Conservation (phyloP, 2,329 filamentous ascomycete genomes). For the Ophiostoma tasmaniense region DNA sequence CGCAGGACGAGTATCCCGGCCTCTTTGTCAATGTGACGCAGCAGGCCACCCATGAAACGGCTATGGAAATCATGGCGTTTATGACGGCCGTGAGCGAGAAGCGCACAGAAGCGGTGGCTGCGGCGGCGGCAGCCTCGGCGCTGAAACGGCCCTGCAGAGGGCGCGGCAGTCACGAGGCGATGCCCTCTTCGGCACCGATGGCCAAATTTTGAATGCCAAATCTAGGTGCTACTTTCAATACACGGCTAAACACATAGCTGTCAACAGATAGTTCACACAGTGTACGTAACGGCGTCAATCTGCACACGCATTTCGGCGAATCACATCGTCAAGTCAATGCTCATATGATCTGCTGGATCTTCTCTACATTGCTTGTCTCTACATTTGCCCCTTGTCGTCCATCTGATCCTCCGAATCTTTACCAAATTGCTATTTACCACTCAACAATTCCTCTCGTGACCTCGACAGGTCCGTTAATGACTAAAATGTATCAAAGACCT, state of each 20-base stretch:
- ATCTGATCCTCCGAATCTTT: too few species aligned
- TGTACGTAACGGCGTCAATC: neutral
- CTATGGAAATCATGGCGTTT: slow-evolving; percentile 26
- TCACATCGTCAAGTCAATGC: neutral
- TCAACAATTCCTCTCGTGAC: neutral
- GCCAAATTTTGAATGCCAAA: neutral
- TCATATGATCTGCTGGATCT: too few species aligned
- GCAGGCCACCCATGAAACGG: slow-evolving; percentile 22
- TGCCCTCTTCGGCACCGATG: neutral
- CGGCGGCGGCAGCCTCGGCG: slow-evolving; percentile 12
- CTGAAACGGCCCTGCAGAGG: neutral
- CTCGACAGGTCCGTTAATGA: neutral
- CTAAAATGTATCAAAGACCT: neutral
- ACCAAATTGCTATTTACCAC: neutral
- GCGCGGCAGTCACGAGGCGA: neutral
- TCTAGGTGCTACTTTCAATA: neutral
- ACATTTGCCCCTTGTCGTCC: too few species aligned
- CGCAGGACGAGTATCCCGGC: slow-evolving; percentile 10
- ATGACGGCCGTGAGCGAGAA: slow-evolving; percentile 20
- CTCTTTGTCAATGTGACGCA: slow-evolving; percentile 25
- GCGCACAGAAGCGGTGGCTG: slow-evolving; percentile 19
- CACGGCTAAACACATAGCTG: neutral
- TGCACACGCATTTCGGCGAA: neutral
- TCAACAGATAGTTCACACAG: neutral
- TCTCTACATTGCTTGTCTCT: too few species aligned